Base-by-base conservation (phyloP, 257 asterid species). In the Solanum pennellii region DNA sequence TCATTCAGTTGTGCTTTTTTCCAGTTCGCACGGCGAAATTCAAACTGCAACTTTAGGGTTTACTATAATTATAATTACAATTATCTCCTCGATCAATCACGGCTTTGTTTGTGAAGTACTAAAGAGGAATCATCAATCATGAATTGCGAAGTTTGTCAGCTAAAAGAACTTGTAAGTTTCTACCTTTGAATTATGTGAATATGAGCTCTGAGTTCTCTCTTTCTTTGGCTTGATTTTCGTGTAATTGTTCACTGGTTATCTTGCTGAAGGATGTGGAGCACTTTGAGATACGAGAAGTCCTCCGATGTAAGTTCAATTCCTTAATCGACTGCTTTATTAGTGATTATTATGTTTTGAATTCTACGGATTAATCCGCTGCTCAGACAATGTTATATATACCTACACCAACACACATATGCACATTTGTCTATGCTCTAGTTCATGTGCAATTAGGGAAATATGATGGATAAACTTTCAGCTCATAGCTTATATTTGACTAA, bases 271-370 rank as follows among this genome's bases (percentile, higher is more conserved):
- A 97, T 84, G 98, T 96, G 86, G 99, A 97, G 93, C 98, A 95
- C 93, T 94, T 96, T 83, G 96, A 97, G 96, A 94, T 95, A 76
- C 96, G 99, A n/a, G 99, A 97, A 93, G 98, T 96, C 87, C 97
- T 97, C 39, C 97, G 98, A 89, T 96, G 99, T 97, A 89, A 92
- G 99, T 93, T 87, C 66, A 25, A n/a, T 79, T 79, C 65, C 25
- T 27, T 42, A 0, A 37, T 37, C 39, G 0, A 37, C 39, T 37
- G 37, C 37, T 35, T 35, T 35, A 35, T 35, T 35, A 35, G 37
- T 35, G 37, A 35, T 35, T 35, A 5, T 35, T 4, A 35, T 35
- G 37, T 37, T 37, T 31, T 14, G 20, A 71, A 71, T 31, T 71
- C 21, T 71, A 71, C n/a, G 14, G 77, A 33, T 71, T 33, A 33